These are phyloP conservation scores for Rickenella mellea DNA, from an alignment of 768 basidiomycete genomes.

Conservation along the genomic window DNA sequence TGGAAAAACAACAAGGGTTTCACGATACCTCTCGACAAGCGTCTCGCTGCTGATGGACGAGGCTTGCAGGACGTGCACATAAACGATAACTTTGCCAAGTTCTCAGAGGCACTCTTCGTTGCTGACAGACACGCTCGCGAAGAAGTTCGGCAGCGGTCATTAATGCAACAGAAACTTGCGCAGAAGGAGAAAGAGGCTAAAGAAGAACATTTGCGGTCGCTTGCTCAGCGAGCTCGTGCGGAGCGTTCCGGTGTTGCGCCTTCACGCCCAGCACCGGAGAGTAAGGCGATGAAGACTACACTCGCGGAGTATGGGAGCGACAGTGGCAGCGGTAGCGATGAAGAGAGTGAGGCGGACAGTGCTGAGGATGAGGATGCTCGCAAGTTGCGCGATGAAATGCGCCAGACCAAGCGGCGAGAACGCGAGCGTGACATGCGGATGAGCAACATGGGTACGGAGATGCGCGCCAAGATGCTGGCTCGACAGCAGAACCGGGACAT, in stretches of 20 bases:
- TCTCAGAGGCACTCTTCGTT: slow-evolving; percentile 91
- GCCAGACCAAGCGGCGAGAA: slow-evolving; percentile 85
- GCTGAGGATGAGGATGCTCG: slow-evolving; percentile 77
- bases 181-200: slow-evolving; percentile 97
- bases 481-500: slow-evolving; percentile 98
- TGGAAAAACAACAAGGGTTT: slow-evolving; percentile 99
- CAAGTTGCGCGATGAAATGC: slow-evolving; percentile 81
- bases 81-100: slow-evolving; percentile 98
- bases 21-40: slow-evolving; percentile 96
- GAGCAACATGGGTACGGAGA: slow-evolving; percentile 98
- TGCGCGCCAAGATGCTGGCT: slow-evolving; percentile 90
- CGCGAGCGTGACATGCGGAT: slow-evolving; percentile 96
- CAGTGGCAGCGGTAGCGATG: slow-evolving; percentile 52
- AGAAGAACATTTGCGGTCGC: slow-evolving; percentile 87
- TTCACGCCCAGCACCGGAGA: slow-evolving; percentile 50
- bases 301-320: slow-evolving; percentile 85
- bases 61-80: slow-evolving; percentile 98
- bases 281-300: slow-evolving; percentile 64
- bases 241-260: slow-evolving; percentile 75
- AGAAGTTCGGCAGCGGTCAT: slow-evolving; percentile 89
- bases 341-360: slow-evolving; percentile 32
- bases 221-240: slow-evolving; percentile 93
- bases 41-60: slow-evolving; percentile 94
- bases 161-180: slow-evolving; percentile 98
- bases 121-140: slow-evolving; percentile 97